These are phyloP conservation scores for Desmodesmus armatus DNA, from an alignment of 139 green algal species.

Conservation along the genomic window DNA sequence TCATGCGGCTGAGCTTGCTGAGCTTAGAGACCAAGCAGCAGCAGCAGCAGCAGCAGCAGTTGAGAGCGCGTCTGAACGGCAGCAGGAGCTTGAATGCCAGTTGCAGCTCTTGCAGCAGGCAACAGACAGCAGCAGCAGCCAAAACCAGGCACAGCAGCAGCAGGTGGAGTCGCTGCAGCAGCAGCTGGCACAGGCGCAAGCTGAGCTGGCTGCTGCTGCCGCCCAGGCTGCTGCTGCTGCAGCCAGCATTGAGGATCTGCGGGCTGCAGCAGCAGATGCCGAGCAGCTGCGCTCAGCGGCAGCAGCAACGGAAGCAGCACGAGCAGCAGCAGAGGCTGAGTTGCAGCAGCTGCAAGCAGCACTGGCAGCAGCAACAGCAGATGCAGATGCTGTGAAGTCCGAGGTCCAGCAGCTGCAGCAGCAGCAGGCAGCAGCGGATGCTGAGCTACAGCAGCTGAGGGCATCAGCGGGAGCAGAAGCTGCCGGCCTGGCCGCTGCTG, in stretches of 20 bases:
- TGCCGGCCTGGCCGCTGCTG: too few species aligned
- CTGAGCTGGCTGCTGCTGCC: background rate
- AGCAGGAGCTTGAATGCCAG: too few species aligned
- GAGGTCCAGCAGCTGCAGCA: constrained; percentile 2
- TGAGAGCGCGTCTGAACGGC: too few species aligned
- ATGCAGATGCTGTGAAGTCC: too few species aligned
- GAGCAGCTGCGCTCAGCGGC: too few species aligned
- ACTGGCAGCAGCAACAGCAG: background rate
- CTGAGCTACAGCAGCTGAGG: background rate
- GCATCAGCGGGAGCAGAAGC: constrained; percentile 9
- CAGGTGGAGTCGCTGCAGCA: background rate
- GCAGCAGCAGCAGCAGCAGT: too few species aligned
- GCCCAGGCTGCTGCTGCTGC: background rate
- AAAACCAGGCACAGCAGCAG: background rate
- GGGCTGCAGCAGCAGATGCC: background rate
- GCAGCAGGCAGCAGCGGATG: background rate
- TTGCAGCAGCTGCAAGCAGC: background rate
- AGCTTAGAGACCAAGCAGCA: too few species aligned
- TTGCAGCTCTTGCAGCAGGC: too few species aligned
- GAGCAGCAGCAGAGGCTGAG: background rate
- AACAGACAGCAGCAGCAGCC: background rate
- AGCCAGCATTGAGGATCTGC: background rate
- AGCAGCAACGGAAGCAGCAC: background rate
- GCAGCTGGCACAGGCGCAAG: constrained; percentile 4
- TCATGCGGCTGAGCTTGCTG: background rate